A percentile compares a stretch with the other conserved stretches of the same genome.
Evolutionary conservation across 257 asterid genomes (phyloP).

Genomic region (Ilex aquifolium): DNA sequence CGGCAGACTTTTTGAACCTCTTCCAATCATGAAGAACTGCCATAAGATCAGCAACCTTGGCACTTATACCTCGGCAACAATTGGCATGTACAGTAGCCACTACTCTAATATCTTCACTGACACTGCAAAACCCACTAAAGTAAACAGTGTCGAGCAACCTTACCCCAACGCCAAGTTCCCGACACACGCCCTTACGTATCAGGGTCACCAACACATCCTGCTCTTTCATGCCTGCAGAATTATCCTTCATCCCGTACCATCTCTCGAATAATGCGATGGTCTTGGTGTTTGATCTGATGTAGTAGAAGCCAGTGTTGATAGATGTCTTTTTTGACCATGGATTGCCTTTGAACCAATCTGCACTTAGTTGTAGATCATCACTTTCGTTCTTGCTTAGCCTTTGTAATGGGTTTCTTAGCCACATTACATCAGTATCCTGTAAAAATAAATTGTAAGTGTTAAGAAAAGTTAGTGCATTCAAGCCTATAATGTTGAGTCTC

Average conservation of each 20-base stretch:
- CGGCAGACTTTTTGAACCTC: constrained; percentile 20
- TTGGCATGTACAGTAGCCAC: constrained; percentile 66
- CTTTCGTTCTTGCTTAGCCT: constrained; percentile 23
- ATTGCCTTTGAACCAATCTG: constrained; percentile 37
- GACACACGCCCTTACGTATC: constrained; percentile 9
- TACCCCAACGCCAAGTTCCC: constrained; percentile 16
- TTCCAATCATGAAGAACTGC: constrained; percentile 53
- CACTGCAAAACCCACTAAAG: constrained; percentile 57
- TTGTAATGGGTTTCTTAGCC: constrained; percentile 62
- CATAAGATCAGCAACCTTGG: constrained; percentile 55
- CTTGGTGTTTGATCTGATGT: constrained; percentile 36
- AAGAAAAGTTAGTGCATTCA: background rate
- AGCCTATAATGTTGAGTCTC: too few species aligned
- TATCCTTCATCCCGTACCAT: constrained; percentile 43
- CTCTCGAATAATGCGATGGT: constrained; percentile 43
- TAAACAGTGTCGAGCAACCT: constrained; percentile 37
- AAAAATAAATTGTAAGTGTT: too few species aligned
- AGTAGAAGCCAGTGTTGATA: constrained; percentile 69
- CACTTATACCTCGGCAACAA: constrained; percentile 52
- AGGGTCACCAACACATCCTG: constrained; percentile 53
- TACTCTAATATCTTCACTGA: constrained; percentile 20
- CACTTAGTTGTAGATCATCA: constrained; percentile 55
- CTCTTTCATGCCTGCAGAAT: constrained; percentile 44
- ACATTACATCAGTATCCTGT: constrained; percentile 57
- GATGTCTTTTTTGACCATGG: constrained; percentile 23